These are phyloP conservation scores for Phytophthora melonis DNA, from an alignment of 352 stramenopile species.

Conservation along the genomic window DNA sequence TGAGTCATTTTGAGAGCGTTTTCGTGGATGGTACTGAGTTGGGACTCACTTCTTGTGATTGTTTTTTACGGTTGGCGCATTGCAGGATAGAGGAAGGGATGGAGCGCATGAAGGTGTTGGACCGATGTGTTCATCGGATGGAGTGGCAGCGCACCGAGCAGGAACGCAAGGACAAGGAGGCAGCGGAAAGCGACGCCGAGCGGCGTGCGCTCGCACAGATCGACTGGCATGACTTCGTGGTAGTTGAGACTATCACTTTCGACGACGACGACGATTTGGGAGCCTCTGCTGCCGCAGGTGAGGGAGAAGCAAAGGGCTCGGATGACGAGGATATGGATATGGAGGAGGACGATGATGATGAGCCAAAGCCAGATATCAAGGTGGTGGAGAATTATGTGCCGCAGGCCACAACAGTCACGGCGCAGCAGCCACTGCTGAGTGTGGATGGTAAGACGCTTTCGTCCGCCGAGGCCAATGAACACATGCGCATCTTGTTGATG, in stretches of 20 bases:
- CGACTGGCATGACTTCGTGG: constrained; percentile 99
- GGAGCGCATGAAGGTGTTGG: constrained; percentile 87
- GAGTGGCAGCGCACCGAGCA: constrained; percentile 84
- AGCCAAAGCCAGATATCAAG: constrained; percentile 70
- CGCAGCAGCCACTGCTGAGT: constrained; percentile 63
- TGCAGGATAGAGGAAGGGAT: constrained; percentile 72
- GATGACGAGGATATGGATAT: constrained; percentile 93
- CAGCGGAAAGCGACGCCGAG: constrained; percentile 80
- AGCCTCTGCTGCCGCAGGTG: constrained; percentile 35
- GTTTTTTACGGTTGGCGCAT: neutral
- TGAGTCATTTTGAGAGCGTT: constrained; percentile 18
- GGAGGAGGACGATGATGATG: constrained; percentile 79
- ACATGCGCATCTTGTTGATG: constrained; percentile 99
- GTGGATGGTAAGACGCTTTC: constrained; percentile 92
- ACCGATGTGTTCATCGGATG: constrained; percentile 87
- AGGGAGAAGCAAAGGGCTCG: constrained; percentile 50
- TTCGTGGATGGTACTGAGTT: neutral
- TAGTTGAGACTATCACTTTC: constrained; percentile 99
- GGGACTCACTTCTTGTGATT: constrained; percentile 4
- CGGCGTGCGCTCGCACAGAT: constrained; percentile 83
- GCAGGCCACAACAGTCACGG: constrained; percentile 40
- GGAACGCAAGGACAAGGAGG: constrained; percentile 76
- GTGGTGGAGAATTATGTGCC: constrained; percentile 91
- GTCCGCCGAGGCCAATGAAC: constrained; percentile 94
- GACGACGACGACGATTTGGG: constrained; percentile 86